These are phyloP conservation scores for Fusarium camptoceras DNA, from an alignment of 2,329 filamentous ascomycete genomes.

Conservation along the genomic window DNA sequence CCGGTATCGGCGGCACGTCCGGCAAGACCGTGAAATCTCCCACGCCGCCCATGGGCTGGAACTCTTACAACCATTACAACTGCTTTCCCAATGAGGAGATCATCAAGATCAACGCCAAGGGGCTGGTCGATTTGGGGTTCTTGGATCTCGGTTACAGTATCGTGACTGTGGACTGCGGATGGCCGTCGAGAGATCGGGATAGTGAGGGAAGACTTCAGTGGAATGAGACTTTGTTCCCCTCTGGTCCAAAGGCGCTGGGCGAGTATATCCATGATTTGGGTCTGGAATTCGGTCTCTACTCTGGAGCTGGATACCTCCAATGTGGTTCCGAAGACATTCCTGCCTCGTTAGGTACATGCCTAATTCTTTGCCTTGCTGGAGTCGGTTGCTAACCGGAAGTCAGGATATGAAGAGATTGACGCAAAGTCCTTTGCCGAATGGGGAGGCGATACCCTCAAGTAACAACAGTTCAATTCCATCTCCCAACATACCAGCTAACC, in stretches of 20 bases:
- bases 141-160: conserved; percentile 65
- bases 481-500: accelerated
- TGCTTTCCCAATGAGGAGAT: conserved; percentile 36
- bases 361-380: accelerated
- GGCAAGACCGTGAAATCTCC: conserved; percentile 40
- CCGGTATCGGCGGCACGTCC: neutral
- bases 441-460: conserved; percentile 65
- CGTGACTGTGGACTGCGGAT: conserved; percentile 70
- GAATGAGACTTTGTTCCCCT: conserved; percentile 63
- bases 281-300: conserved; percentile 67
- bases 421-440: conserved; percentile 56
- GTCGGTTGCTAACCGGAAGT: accelerated
- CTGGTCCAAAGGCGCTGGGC: conserved; percentile 60
- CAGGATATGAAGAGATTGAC: conserved; percentile 57
- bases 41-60: conserved; percentile 65
- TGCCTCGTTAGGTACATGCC: conserved; percentile 56
- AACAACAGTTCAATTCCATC: conserved; percentile 54
- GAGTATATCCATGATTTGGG: conserved; percentile 62
- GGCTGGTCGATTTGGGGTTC: conserved; percentile 64
- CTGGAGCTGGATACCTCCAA: conserved; percentile 60
- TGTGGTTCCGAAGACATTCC: conserved; percentile 57
- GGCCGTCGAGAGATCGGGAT: conserved; percentile 57
- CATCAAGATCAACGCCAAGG: conserved; percentile 60
- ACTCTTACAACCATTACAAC: conserved; percentile 65
- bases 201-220: conserved; percentile 61